These are phyloP conservation scores for Fusarium siculi DNA, from an alignment of 2,329 filamentous ascomycete genomes.

Conservation along the genomic window DNA sequence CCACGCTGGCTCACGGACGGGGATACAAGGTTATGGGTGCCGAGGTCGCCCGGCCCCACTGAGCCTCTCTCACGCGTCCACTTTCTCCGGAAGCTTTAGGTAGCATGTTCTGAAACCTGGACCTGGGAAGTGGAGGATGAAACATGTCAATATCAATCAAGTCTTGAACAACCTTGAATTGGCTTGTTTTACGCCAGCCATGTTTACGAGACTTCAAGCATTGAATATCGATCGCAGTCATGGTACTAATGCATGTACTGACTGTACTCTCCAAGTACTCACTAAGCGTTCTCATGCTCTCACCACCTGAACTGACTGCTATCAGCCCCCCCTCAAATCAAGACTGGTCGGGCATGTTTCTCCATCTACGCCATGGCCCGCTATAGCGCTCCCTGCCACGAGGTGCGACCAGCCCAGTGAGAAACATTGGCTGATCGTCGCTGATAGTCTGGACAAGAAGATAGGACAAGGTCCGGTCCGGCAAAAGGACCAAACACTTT, in stretches of 20 bases:
- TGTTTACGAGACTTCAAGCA: neutral
- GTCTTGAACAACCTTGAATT: neutral
- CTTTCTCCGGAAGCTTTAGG: conserved; percentile 12
- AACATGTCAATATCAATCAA: neutral
- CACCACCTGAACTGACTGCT: neutral
- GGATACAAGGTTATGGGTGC: neutral
- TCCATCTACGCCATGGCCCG: conserved; percentile 22
- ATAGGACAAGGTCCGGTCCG: conserved; percentile 24
- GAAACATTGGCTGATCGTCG: conserved; percentile 26
- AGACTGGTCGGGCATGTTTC: conserved; percentile 24
- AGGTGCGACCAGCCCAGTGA: conserved; percentile 21
- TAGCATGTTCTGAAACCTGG: neutral
- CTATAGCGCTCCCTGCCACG: conserved; percentile 29
- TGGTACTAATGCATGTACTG: neutral
- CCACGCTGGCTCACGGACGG: neutral
- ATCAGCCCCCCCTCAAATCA: neutral
- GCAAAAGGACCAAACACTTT: neutral
- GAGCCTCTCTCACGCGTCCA: conserved; percentile 13
- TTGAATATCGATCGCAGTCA: neutral
- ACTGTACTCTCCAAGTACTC: neutral
- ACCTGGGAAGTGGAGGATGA: conserved; percentile 4
- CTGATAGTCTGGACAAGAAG: conserved; percentile 2
- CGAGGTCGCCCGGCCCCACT: conserved; percentile 32
- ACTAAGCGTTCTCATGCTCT: neutral
- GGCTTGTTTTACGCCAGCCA: neutral